Conservation (phyloP, 1,284 basidiomycete species). For the Pterula multifida region DNA sequence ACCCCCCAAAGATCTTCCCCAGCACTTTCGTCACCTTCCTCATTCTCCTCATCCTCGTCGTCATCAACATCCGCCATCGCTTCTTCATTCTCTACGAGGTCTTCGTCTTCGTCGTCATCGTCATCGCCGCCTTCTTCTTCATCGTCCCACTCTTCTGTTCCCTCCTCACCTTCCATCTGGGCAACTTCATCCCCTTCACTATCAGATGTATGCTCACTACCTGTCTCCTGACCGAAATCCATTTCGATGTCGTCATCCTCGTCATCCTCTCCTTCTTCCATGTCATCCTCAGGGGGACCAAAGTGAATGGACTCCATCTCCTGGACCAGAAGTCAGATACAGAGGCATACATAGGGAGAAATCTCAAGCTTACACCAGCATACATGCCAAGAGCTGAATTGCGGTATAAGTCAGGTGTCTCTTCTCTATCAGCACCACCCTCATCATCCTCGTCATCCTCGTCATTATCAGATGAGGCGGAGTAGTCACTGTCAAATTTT, state of each 20-base stretch:
- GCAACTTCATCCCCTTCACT: conserved; percentile 58
- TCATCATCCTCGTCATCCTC: conserved; percentile 36
- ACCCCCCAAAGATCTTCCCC: conserved; percentile 20
- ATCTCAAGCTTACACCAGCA: conserved; percentile 52
- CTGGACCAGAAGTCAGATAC: conserved; percentile 24
- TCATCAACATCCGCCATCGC: conserved; percentile 24
- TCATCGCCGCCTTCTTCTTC: conserved; percentile 42
- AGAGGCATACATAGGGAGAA: conserved; percentile 5
- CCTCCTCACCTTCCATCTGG: conserved; percentile 39
- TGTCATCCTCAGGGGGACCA: conserved; percentile 63
- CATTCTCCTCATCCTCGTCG: conserved; percentile 34
- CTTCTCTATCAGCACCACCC: conserved; percentile 44
- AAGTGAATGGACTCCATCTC: conserved; percentile 74
- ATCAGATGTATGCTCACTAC: conserved; percentile 66
- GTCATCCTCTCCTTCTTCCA: conserved; percentile 72
- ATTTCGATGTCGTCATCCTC: conserved; percentile 80
- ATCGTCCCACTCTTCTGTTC: conserved; percentile 26
- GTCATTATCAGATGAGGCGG: conserved; percentile 40
- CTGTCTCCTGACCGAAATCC: conserved; percentile 74
- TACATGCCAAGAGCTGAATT: conserved; percentile 97
- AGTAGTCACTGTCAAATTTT: conserved; percentile 40
- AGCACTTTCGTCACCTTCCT: conserved; percentile 41
- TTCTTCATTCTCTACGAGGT: conserved; percentile 27
- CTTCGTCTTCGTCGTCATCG: conserved; percentile 43
- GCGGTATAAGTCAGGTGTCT: conserved; percentile 90